Conservation (phyloP, 2,329 filamentous ascomycete genomes). For the Teratosphaeria nubilosa region DNA sequence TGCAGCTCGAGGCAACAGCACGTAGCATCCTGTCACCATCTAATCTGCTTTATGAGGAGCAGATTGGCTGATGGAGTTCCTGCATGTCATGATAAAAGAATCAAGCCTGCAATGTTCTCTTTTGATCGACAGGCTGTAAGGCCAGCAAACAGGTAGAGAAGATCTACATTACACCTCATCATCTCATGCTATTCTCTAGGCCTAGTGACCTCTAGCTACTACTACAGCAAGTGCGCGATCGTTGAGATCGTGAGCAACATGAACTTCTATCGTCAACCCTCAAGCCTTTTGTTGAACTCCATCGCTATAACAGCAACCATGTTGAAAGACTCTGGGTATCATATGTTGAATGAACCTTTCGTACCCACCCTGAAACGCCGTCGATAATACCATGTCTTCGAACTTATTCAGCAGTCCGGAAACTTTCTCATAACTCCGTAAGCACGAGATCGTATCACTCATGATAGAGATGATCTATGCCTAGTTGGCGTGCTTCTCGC, state of each 20-base stretch:
- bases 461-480: conserved; percentile 5
- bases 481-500: conserved; percentile 44
- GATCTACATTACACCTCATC: background rate
- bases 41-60: no score
- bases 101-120: no score
- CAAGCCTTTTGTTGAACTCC: conserved; percentile 3
- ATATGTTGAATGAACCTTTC: conserved; percentile 6
- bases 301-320: conserved; percentile 7
- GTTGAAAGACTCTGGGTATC: conserved; percentile 5
- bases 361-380: conserved; percentile 12
- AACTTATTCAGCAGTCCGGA: background rate
- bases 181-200: background rate
- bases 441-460: background rate
- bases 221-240: conserved; percentile 1
- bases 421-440: background rate
- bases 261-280: background rate
- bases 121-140: no score
- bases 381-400: background rate
- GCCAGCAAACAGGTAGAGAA: background rate
- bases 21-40: no score
- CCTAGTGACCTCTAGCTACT: background rate
- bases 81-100: no score
- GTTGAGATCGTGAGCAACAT: conserved; percentile 4
- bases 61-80: no score
- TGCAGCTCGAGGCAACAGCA: no score